Conservation (phyloP, 805 yeast genomes). For the Metschnikowia santaceciliae region DNA sequence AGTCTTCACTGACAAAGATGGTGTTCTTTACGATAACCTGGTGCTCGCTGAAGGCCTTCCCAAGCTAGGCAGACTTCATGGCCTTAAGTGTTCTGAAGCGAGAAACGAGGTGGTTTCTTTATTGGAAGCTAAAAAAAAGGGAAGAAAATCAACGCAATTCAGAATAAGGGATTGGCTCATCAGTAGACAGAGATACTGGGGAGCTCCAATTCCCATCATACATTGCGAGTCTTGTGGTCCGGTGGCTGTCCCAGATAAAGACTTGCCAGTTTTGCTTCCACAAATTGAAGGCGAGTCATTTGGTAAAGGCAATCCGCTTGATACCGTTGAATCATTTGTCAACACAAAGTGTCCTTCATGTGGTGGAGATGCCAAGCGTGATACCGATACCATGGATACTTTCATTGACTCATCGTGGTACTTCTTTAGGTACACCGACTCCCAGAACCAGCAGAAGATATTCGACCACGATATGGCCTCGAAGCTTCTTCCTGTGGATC, state of each 20-base stretch:
- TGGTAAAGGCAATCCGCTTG: slow-evolving; percentile 63
- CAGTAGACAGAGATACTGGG: slow-evolving; percentile 96
- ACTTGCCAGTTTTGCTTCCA: slow-evolving; percentile 83
- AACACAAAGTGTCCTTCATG: slow-evolving; percentile 81
- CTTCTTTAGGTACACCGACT: slow-evolving; percentile 77
- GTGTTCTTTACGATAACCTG: slow-evolving; percentile 30
- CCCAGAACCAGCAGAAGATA: slow-evolving; percentile 53
- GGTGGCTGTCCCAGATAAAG: slow-evolving; percentile 86
- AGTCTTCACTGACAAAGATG: slow-evolving; percentile 51
- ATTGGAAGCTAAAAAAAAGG: slow-evolving; percentile 40
- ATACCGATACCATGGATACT: slow-evolving; percentile 98
- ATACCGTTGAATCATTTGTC: slow-evolving; percentile 62
- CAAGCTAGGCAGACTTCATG: slow-evolving; percentile 40
- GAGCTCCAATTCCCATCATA: slow-evolving; percentile 94
- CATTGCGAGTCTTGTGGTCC: slow-evolving; percentile 85
- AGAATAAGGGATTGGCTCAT: slow-evolving; percentile 91
- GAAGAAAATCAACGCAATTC: slow-evolving; percentile 48
- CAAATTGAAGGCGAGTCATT: slow-evolving; percentile 48
- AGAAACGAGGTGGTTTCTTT: slow-evolving; percentile 39
- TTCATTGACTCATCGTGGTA: slow-evolving; percentile 99
- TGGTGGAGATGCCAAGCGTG: slow-evolving; percentile 68
- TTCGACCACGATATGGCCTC: slow-evolving; percentile 52
- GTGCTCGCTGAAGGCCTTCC: slow-evolving; percentile 24
- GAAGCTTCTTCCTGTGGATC: slow-evolving; percentile 72
- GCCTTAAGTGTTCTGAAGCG: slow-evolving; percentile 51